A percentile compares a stretch with the other conserved stretches of the same genome.
Evolutionary conservation across 108 stramenopile genomes (phyloP).

Genomic region (Nitzschia palea): DNA sequence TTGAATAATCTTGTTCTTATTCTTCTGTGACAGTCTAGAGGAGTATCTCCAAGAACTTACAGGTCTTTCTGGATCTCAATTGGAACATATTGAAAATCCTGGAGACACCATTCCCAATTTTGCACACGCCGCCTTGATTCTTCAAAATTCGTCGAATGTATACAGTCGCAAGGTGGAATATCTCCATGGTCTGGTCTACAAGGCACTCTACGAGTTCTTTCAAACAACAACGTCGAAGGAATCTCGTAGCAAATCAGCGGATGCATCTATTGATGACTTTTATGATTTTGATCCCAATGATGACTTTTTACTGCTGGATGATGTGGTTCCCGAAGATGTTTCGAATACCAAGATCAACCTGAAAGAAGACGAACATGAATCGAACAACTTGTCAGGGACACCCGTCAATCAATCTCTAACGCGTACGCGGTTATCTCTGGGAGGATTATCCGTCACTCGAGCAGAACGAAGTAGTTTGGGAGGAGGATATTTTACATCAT

Average conservation of each 20-base stretch:
- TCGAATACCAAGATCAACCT: conserved; percentile 54
- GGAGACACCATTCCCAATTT: conserved; percentile 70
- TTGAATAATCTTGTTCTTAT: background rate
- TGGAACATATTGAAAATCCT: background rate
- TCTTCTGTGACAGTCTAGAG: conserved; percentile 33
- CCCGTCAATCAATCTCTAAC: conserved; percentile 18
- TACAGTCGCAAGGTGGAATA: conserved; percentile 97
- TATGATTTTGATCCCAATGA: conserved; percentile 65
- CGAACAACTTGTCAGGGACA: background rate
- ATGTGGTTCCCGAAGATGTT: conserved; percentile 81
- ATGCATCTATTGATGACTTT: conserved; percentile 69
- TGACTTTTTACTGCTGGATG: conserved; percentile 91
- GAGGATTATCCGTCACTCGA: conserved; percentile 39
- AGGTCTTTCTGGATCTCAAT: conserved; percentile 6
- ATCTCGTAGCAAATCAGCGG: conserved; percentile 30
- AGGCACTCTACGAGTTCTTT: conserved; percentile 69
- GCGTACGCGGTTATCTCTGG: conserved; percentile 35
- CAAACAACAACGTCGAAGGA: conserved; percentile 26
- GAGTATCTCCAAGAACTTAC: conserved; percentile 59
- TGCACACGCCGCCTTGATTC: conserved; percentile 93
- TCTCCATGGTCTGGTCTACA: conserved; percentile 86
- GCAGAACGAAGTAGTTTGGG: conserved; percentile 17
- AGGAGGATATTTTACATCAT: conserved; percentile 3
- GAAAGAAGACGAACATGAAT: conserved; percentile 28
- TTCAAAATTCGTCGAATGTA: conserved; percentile 83